Percentiles rank a stretch among this genome's conserved stretches.
Conservation (phyloP, 108 stramenopile genomes). For the Poteriospumella lacustris region DNA sequence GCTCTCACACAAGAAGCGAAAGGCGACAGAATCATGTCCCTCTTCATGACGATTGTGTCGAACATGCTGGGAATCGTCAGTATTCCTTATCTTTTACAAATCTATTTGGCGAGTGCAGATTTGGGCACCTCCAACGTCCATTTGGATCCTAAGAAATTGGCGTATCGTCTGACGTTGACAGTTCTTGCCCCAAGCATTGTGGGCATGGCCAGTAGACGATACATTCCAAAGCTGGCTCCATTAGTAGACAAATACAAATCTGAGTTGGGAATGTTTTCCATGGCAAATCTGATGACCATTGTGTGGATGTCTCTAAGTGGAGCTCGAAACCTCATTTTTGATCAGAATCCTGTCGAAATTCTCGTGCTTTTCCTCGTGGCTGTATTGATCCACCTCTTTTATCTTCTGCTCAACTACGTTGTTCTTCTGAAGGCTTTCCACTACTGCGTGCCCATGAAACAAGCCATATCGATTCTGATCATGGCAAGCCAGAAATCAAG, state of each 20-base stretch:
- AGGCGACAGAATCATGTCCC: neutral
- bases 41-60: neutral
- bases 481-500: neutral
- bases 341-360: neutral
- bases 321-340: neutral
- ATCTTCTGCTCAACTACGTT: too few relatives aligned
- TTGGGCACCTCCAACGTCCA: neutral
- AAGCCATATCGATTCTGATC: neutral
- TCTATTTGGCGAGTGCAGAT: neutral
- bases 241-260: neutral
- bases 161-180: neutral
- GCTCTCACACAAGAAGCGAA: neutral
- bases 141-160: neutral
- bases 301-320: neutral
- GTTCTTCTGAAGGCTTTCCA: too few relatives aligned
- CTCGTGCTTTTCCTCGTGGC: neutral
- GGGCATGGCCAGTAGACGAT: neutral
- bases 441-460: neutral
- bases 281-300: neutral
- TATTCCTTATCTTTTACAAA: neutral
- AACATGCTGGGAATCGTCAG: neutral
- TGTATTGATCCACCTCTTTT: neutral
- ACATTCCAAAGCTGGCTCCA: neutral
- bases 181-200: neutral
- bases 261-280: neutral